Percentiles rank a stretch among this genome's conserved stretches.
Evolutionary conservation across 108 stramenopile species (phyloP).

Genomic region (Cyclotella kingstonii): DNA sequence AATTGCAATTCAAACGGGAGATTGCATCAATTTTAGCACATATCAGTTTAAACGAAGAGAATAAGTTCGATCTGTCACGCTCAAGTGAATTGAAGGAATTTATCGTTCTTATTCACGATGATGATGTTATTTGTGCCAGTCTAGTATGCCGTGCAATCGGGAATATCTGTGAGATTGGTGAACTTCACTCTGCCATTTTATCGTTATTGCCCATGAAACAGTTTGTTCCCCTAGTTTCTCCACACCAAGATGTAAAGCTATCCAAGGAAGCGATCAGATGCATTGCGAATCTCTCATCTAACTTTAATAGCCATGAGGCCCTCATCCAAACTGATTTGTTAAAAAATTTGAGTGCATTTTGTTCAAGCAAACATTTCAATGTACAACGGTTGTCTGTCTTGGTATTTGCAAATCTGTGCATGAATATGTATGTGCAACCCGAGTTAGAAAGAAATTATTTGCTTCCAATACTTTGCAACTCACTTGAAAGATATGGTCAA

Average conservation of each 20-base stretch:
- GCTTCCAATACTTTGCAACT: constrained; percentile 5
- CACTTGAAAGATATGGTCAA: neutral
- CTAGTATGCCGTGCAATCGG: constrained; percentile 63
- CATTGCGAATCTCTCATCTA: constrained; percentile 59
- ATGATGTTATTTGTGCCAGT: constrained; percentile 26
- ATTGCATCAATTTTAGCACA: constrained; percentile 54
- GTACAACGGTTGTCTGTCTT: constrained; percentile 53
- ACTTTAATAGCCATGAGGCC: constrained; percentile 44
- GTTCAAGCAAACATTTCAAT: constrained; percentile 39
- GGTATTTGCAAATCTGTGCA: constrained; percentile 56
- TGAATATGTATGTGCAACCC: constrained; percentile 40
- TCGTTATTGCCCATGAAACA: constrained; percentile 9
- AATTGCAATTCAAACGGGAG: constrained; percentile 61
- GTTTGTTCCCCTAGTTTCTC: constrained; percentile 19
- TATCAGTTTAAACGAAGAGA: constrained; percentile 74
- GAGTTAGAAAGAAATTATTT: constrained; percentile 16
- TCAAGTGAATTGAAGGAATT: constrained; percentile 33
- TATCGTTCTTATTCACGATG: constrained; percentile 8
- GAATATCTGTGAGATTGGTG: constrained; percentile 62
- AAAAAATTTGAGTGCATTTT: constrained; percentile 27
- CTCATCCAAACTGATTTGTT: constrained; percentile 46
- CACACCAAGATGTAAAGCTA: constrained; percentile 8
- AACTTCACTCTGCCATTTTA: constrained; percentile 23
- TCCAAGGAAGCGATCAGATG: constrained; percentile 49
- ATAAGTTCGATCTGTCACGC: constrained; percentile 71